Evolutionary conservation across 352 stramenopile genomes (phyloP), one percentile per base, ranked within the genome.

Genomic region (Globisporangium polare): DNA sequence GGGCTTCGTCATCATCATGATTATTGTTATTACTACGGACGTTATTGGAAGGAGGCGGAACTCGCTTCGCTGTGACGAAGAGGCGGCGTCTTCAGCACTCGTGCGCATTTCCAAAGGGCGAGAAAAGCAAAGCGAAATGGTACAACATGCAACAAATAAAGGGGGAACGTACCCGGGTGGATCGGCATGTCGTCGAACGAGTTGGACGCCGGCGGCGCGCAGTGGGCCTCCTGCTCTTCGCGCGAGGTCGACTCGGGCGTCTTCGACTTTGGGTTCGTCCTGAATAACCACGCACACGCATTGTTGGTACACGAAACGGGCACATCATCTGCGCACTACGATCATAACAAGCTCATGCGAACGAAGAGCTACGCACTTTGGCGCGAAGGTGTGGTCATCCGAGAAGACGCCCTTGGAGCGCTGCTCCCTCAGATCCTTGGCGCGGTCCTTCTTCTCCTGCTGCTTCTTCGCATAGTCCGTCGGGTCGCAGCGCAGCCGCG

Each of bases 381-480:
- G 84, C 7, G 69, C 26, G 65, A 94, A 94, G 8, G 84, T 94
- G 68, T 90, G 83, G 31, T 90, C 75, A 20, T 92, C 82, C 26
- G 77, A 86, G 57, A 88, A 83, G 63, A 90, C 67, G 24, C 84
- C 82, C 26, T 76, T 77, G 49, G 78, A 73, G 35, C 80, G 77
- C 66, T 90, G 80, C 33, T 89, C 78, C 41, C 81, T 77, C 67
- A 94, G 63, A 61, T 92, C 78, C 63, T 83, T 86, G 50, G 84
- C 84, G 60, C 79, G 78, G 3, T 94, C 80, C 22, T 86, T 89
- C 52, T 88, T 88, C 59, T 90, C 78, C 50, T 84, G 80, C 68
- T 92, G 84, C 66, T 79, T 83, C 61, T 82, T 82, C 50, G 84
- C 84, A 76, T 92, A 90, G 71, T 92, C 82, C 15, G 80, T 92